Percentiles rank a stretch among this genome's conserved stretches.
Evolutionary conservation across 1,139 yeast species (phyloP).

Genomic region (Debaryomyces subglobosus): DNA sequence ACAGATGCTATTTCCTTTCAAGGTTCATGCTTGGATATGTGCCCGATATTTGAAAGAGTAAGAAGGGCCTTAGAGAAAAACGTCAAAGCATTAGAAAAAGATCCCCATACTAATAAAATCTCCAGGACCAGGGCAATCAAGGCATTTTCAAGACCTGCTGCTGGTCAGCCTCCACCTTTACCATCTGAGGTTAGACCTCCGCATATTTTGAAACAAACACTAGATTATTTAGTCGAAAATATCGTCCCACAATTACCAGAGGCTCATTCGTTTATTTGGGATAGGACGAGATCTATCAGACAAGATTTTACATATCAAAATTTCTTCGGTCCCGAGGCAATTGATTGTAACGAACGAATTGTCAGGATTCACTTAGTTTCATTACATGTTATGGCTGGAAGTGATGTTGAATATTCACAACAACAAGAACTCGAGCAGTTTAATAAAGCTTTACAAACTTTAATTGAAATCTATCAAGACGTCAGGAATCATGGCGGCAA

Average conservation of each 20-base stretch:
- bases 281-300: slow-evolving; percentile 94
- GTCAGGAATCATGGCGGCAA: slow-evolving; percentile 68
- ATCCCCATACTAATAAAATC: slow-evolving; percentile 63
- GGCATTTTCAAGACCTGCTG: slow-evolving; percentile 96
- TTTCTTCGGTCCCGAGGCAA: slow-evolving; percentile 90
- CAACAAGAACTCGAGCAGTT: slow-evolving; percentile 96
- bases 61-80: slow-evolving; percentile 88
- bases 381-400: slow-evolving; percentile 84
- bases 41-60: slow-evolving; percentile 91
- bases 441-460: slow-evolving; percentile 86
- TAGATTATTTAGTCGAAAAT: slow-evolving; percentile 69
- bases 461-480: slow-evolving; percentile 85
- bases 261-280: slow-evolving; percentile 95
- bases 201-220: slow-evolving; percentile 60
- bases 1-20: slow-evolving; percentile 84
- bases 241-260: slow-evolving; percentile 72
- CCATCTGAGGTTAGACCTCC: slow-evolving; percentile 99
- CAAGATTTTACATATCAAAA: slow-evolving; percentile 98
- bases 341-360: slow-evolving; percentile 89
- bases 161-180: slow-evolving; percentile 97
- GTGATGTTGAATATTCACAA: slow-evolving; percentile 77
- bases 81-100: slow-evolving; percentile 78
- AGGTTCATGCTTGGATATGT: slow-evolving; percentile 93
- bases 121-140: slow-evolving; percentile 73
- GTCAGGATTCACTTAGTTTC: slow-evolving; percentile 86